Evolutionary conservation across 1,284 basidiomycete species (phyloP), one percentile per base, ranked within the genome.

Genomic region (Cystobasidiaceae sp.): DNA sequence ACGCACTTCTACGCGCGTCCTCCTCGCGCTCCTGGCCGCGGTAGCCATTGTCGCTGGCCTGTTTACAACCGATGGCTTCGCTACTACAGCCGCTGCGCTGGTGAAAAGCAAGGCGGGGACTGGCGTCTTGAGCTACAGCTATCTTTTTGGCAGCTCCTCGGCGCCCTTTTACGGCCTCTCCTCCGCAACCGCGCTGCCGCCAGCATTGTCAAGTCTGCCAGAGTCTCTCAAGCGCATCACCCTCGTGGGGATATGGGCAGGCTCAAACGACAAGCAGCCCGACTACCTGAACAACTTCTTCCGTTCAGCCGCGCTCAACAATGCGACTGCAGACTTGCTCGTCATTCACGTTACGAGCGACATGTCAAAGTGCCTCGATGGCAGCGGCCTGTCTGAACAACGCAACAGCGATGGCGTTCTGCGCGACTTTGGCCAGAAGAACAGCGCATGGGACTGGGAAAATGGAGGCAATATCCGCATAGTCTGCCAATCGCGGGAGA

Each of bases 271-370:
- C 49, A 39, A 61, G 27, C 60, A 50, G 17, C 48, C 60, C 7
- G 46, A 50, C 37, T 62, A 62, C 41, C 60, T 62, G 19, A 54
- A 62, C 50, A 62, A 54, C 41, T 62, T 62, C 50, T 62, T 62
- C 49, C 39, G 39, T 27, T 62, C 60, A 17, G 60, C 60, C 27
- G 60, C 60, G 8, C 28, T 62, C 11, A 62, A 62, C 41, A 49
- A 33, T n/a, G 30, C 51, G 15, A 50, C 54, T 11, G 60, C 60
- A 39, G 60, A 62, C 21, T 19, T 62, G 21, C 60, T 62, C 9
- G 60, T 62, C 41, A 62, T 62, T 19, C 60, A 62, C 30, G 50
- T 62, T 39, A 62, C 60, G 17, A 52, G 32, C 28, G 60, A 62
- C 21, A 30, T 30, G 3, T 49, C 49, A 4, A 51, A 62, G 41